Conservation (phyloP, 192 early-diverging fungal genomes). For the Coemansia sp. region DNA sequence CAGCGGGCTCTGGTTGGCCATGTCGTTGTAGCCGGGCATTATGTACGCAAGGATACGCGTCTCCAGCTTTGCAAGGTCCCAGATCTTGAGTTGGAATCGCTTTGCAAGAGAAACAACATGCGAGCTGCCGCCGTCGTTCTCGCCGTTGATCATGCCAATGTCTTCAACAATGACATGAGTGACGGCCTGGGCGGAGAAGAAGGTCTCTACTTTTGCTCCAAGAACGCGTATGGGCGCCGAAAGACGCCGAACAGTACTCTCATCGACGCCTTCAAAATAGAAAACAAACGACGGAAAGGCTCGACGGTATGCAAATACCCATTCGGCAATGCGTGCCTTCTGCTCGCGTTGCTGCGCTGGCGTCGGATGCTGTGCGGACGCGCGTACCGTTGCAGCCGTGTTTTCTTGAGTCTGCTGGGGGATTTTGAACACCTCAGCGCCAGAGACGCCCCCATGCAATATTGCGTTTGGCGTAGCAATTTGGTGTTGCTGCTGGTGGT, state of each 20-base stretch:
- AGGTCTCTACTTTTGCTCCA: conserved; percentile 48
- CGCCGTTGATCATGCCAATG: conserved; percentile 8
- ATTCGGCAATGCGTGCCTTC: conserved; percentile 45
- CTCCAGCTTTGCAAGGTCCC: conserved; percentile 49
- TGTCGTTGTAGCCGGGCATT: conserved; percentile 44
- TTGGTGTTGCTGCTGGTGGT: conserved; percentile 6
- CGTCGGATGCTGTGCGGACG: not conserved
- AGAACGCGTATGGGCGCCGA: conserved; percentile 36
- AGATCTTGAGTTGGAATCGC: conserved; percentile 48
- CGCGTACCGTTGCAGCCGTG: not conserved
- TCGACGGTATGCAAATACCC: conserved; percentile 49
- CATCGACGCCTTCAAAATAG: conserved; percentile 56
- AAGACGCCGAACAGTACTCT: conserved; percentile 37
- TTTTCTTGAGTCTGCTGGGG: not conserved
- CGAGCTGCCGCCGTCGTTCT: conserved; percentile 22
- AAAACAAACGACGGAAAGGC: conserved; percentile 56
- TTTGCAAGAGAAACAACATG: conserved; percentile 40
- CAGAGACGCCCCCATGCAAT: not conserved
- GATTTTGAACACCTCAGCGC: not conserved
- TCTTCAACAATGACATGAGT: conserved; percentile 52
- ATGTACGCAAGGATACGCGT: conserved; percentile 43
- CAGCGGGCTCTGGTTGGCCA: conserved; percentile 23
- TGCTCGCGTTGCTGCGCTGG: conserved; percentile 45
- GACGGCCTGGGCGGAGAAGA: conserved; percentile 54
- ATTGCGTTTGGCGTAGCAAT: not conserved